A percentile compares a stretch with the other conserved stretches of the same genome.
Evolutionary conservation across 1,284 basidiomycete genomes (phyloP).

Genomic region (Puccinia polysora): DNA sequence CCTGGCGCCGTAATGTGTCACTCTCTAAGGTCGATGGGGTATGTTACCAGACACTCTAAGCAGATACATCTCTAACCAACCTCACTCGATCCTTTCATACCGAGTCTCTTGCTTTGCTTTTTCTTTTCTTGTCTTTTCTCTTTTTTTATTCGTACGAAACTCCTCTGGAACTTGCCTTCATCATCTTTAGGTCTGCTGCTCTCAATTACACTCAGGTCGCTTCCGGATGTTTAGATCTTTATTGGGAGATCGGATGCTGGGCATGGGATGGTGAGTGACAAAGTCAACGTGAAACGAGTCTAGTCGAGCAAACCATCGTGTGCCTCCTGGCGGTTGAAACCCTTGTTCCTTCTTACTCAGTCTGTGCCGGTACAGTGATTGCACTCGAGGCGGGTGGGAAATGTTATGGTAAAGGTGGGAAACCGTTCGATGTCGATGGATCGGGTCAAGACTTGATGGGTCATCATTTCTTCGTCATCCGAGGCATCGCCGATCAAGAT

Average conservation of each 20-base stretch:
- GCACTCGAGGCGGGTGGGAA: constrained; percentile 80
- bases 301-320: not conserved
- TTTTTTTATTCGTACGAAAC: too few species aligned
- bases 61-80: too few species aligned
- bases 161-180: not conserved
- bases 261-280: constrained; percentile 46
- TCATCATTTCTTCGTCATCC: constrained; percentile 49
- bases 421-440: constrained; percentile 39
- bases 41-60: constrained; percentile 49
- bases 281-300: not conserved
- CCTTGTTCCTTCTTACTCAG: constrained; percentile 48
- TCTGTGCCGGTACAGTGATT: constrained; percentile 79
- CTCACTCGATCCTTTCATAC: constrained; percentile 8
- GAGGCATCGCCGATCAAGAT: constrained; percentile 33
- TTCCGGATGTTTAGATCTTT: constrained; percentile 49
- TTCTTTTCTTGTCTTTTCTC: too few species aligned
- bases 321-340: too few species aligned
- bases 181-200: constrained; percentile 49
- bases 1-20: constrained; percentile 79
- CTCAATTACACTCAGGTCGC: constrained; percentile 51
- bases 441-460: constrained; percentile 47
- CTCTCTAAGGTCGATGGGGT: constrained; percentile 74
- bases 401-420: constrained; percentile 58
- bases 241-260: constrained; percentile 53
- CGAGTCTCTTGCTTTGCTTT: constrained; percentile 15